Evolutionary conservation across 306 rosid genomes (phyloP), one percentile per base, ranked within the genome.

Genomic region (Rosa chinensis): DNA sequence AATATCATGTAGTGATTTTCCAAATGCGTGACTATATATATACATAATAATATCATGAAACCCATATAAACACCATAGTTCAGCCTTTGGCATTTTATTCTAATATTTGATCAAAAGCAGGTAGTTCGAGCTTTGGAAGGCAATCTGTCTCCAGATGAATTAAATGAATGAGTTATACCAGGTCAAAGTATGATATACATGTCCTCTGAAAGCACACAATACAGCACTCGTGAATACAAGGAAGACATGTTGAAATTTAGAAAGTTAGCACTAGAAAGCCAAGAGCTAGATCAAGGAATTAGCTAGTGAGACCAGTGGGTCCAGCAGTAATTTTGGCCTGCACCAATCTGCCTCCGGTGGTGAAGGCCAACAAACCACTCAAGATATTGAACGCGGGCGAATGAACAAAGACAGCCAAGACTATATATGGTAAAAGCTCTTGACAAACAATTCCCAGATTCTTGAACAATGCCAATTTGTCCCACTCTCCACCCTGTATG

Each of bases 41-140:
- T 67, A 17, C 13, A 40, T 8, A 40, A 39, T 18, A 42, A 67
- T 12, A 21, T 16, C 20, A 25, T 25, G 28, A 0, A 25, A 25
- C 28, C 28, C 28, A 25, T 25, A 25, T 25, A 25, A 25, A 25
- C 28, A 25, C 28, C 28, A 25, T 25, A 25, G 28, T 25, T 25
- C 28, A 25, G 28, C 28, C 28, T 25, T 25, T 25, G 28, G 28
- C 28, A 25, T 25, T 25, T 45, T 25, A 5, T 62, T 62, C 61
- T 53, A 52, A 23, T 52, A 44, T 32, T 39, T 76, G 55, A 47
- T 20, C 13, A 13, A 70, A 67, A 75, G 44, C 73, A 82, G 89
- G 69, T 85, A n/a, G 78, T 85, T 73, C 84, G 84, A 82, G 89
- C 86, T 14, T 74, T 85, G 72, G 89, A 82, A 77, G 86, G 89